Evolutionary conservation across 345 rosid genomes (phyloP).

Genomic region (Kernera saxatilis): DNA sequence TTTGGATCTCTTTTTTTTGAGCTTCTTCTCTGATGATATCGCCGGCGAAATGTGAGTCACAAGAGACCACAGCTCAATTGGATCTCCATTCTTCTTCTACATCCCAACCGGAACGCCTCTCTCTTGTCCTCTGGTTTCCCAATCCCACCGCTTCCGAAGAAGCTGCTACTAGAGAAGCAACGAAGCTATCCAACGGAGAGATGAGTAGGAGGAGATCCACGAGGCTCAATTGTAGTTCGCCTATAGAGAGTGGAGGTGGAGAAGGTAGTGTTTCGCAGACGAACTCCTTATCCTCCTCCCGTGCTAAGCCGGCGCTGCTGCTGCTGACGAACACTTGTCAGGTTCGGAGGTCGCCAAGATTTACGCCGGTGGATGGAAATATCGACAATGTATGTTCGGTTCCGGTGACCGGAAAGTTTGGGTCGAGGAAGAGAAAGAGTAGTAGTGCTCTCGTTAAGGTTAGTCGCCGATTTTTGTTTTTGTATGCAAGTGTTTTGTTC

Average conservation of each 20-base stretch:
- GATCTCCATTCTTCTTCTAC: neutral
- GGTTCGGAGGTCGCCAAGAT: slow-evolving; percentile 27
- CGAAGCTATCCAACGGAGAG: neutral
- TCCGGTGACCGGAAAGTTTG: slow-evolving; percentile 3
- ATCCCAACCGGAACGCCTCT: slow-evolving; percentile 13
- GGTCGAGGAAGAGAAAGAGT: neutral
- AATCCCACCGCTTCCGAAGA: neutral
- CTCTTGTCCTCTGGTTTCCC: slow-evolving; percentile 13
- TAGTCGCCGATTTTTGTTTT: neutral
- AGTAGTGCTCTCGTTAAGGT: neutral
- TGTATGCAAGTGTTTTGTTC: neutral
- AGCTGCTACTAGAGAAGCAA: neutral
- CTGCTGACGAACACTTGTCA: neutral
- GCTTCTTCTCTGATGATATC: slow-evolving; percentile 18
- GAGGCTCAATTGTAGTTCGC: slow-evolving; percentile 4
- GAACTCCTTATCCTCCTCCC: neutral
- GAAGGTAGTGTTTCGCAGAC: neutral
- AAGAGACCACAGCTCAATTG: neutral
- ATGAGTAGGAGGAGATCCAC: slow-evolving; percentile 24
- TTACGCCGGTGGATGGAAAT: neutral
- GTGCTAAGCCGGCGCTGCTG: neutral
- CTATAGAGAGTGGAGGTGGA: neutral
- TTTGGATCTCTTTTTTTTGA: neutral
- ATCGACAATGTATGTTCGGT: slow-evolving; percentile 6
- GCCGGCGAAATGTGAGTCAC: slow-evolving; percentile 18